A percentile compares a stretch with the other conserved stretches of the same genome.
Conservation (phyloP, 495 filamentous ascomycete species). For the Annulohypoxylon stygium region DNA sequence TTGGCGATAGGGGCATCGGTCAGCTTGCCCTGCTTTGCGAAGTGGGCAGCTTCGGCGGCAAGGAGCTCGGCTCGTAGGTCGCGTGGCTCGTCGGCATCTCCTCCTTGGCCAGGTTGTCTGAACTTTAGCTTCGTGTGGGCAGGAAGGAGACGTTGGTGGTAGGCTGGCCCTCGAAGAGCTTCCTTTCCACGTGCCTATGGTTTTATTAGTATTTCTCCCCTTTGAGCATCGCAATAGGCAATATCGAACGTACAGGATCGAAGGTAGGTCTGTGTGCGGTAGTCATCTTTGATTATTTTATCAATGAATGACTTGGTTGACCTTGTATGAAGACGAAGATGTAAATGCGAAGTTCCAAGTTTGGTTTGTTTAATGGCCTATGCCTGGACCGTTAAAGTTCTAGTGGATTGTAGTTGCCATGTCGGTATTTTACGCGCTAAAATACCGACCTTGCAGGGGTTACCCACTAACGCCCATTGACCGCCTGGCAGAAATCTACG, state of each 20-base stretch:
- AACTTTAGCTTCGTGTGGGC: constrained; percentile 93
- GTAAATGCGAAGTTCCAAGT: constrained; percentile 1
- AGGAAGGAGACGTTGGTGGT: constrained; percentile 95
- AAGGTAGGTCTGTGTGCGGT: constrained; percentile 93
- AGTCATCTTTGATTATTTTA: constrained; percentile 67
- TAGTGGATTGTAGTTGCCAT: constrained; percentile 9
- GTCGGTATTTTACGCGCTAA: constrained; percentile 33
- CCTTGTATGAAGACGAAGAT: constrained; percentile 15
- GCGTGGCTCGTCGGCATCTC: constrained; percentile 80
- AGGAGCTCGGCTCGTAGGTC: constrained; percentile 94
- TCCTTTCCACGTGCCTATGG: constrained; percentile 91
- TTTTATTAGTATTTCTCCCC: constrained; percentile 29
- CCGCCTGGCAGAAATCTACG: constrained; percentile 52
- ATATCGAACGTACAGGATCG: constrained; percentile 74
- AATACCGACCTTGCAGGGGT: constrained; percentile 42
- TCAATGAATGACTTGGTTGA: constrained; percentile 1
- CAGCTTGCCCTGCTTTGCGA: constrained; percentile 75
- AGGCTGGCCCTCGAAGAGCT: constrained; percentile 90
- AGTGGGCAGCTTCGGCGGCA: constrained; percentile 87
- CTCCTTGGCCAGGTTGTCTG: constrained; percentile 89
- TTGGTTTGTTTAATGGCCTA: constrained; percentile 18
- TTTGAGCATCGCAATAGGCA: background rate
- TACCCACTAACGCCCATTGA: constrained; percentile 40
- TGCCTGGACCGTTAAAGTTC: constrained; percentile 20
- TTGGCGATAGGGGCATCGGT: constrained; percentile 51